Percentiles rank a stretch among this genome's conserved stretches.
phyloP scores from a whole-genome alignment of 768 basidiomycete species.

The Collybiopsis luxurians region DNA sequence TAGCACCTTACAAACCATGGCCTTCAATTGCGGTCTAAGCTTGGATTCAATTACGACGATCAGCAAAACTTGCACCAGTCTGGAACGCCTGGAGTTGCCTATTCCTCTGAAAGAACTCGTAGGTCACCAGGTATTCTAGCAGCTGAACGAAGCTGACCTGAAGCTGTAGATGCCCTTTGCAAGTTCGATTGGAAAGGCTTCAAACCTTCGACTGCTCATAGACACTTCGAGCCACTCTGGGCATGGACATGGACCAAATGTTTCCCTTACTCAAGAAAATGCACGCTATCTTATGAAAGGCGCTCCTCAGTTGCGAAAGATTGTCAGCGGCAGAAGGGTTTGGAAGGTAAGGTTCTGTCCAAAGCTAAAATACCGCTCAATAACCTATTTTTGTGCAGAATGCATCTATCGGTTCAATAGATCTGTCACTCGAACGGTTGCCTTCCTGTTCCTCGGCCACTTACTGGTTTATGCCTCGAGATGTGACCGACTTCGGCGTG shows the following conservation, averaged over 20 bases:
- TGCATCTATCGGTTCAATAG: slow-evolving; percentile 2
- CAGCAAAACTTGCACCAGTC: slow-evolving; percentile 37
- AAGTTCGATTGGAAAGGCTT: slow-evolving; percentile 30
- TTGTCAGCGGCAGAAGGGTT: slow-evolving; percentile 47
- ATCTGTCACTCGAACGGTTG: slow-evolving; percentile 30
- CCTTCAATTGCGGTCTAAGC: slow-evolving; percentile 43
- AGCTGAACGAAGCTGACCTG: neutral
- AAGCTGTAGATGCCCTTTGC: slow-evolving; percentile 29
- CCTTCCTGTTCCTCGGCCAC: slow-evolving; percentile 21
- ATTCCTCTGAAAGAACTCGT: slow-evolving; percentile 54
- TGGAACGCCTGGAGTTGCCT: slow-evolving; percentile 49
- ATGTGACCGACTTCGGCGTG: neutral
- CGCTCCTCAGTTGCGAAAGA: slow-evolving; percentile 37
- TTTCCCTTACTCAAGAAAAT: slow-evolving; percentile 34
- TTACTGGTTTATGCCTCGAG: slow-evolving; percentile 39
- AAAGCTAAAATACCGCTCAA: neutral
- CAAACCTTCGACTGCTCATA: slow-evolving; percentile 40
- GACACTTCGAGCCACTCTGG: slow-evolving; percentile 43
- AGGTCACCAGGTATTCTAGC: slow-evolving; percentile 11
- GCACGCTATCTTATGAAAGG: slow-evolving; percentile 38
- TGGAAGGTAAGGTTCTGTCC: slow-evolving; percentile 48
- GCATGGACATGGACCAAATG: slow-evolving; percentile 39
- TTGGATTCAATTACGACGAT: slow-evolving; percentile 38
- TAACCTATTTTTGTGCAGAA: neutral
- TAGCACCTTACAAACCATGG: slow-evolving; percentile 38